Percentiles rank a stretch among this genome's conserved stretches.
Conservation (phyloP, 495 filamentous ascomycete genomes). For the Letharia lupina region DNA sequence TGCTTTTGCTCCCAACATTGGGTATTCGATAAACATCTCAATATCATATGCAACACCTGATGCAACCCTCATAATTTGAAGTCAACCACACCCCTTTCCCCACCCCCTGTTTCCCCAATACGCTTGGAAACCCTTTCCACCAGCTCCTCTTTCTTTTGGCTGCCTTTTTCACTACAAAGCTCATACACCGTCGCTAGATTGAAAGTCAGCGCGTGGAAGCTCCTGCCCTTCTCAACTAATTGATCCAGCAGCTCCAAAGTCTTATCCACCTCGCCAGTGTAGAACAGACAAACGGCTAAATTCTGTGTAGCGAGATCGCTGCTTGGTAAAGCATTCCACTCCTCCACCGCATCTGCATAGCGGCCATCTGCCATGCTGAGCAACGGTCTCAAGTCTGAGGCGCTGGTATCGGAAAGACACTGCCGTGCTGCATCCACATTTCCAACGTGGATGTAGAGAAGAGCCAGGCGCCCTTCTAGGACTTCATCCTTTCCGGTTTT, state of each 20-base stretch:
- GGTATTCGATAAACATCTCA: not conserved
- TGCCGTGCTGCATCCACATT: constrained; percentile 59
- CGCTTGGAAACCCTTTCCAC: constrained; percentile 52
- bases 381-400: constrained; percentile 50
- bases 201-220: constrained; percentile 71
- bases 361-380: constrained; percentile 70
- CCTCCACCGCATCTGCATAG: constrained; percentile 51
- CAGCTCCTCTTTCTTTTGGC: constrained; percentile 56
- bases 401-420: constrained; percentile 34
- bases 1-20: constrained; percentile 6
- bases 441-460: constrained; percentile 68
- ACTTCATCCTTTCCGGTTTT: constrained; percentile 24
- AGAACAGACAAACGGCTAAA: constrained; percentile 72
- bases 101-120: constrained; percentile 55
- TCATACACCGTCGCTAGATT: constrained; percentile 91
- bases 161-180: constrained; percentile 64
- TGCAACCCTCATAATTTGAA: constrained; percentile 60
- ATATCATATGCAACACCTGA: not conserved
- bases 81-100: constrained; percentile 55
- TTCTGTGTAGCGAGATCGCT: constrained; percentile 61
- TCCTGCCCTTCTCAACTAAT: constrained; percentile 49
- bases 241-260: constrained; percentile 50
- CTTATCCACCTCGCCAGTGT: constrained; percentile 66
- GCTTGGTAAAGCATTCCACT: constrained; percentile 53
- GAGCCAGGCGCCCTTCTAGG: constrained; percentile 41